Evolutionary conservation across 1,284 basidiomycete genomes (phyloP).

Genomic region (Cutaneotrichosporon dermatis): DNA sequence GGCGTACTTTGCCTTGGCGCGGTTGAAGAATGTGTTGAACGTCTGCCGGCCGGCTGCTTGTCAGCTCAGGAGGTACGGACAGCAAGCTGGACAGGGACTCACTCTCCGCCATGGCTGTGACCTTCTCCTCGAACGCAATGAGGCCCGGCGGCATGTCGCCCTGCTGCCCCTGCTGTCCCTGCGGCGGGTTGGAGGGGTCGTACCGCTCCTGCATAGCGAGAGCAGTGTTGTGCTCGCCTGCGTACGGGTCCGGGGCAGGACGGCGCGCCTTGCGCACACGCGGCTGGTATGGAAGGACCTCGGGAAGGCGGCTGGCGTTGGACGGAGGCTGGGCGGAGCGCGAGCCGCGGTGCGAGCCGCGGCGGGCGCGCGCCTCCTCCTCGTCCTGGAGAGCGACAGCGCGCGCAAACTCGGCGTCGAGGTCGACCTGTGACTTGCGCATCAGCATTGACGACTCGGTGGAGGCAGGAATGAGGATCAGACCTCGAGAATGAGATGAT

Average conservation of each 20-base stretch:
- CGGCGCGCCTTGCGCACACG: conserved; percentile 34
- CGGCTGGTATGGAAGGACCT: conserved; percentile 44
- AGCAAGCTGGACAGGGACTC: conserved; percentile 12
- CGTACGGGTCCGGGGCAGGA: conserved; percentile 10
- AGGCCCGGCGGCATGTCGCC: conserved; percentile 29
- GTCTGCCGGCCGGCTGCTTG: conserved; percentile 41
- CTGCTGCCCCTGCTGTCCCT: conserved; percentile 4
- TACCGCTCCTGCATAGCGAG: conserved; percentile 10
- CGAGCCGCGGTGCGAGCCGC: not conserved
- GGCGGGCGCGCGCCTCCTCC: conserved; percentile 18
- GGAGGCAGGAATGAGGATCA: too few relatives aligned
- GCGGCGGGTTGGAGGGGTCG: not conserved
- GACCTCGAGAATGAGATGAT: not conserved
- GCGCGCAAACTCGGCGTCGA: conserved; percentile 46
- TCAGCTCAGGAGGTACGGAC: conserved; percentile 7
- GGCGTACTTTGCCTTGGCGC: conserved; percentile 39
- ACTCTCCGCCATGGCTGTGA: conserved; percentile 43
- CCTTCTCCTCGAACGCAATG: conserved; percentile 42
- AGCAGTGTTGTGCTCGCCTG: conserved; percentile 1
- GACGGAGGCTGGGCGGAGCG: not conserved
- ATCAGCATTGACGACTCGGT: too few relatives aligned
- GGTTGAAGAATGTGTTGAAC: conserved; percentile 36
- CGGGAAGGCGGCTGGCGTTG: conserved; percentile 8
- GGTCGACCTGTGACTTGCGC: conserved; percentile 41
- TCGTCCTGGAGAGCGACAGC: conserved; percentile 45